phyloP scores from a whole-genome alignment of 371 early-diverging fungal species.

The Choanephora cucurbitarum region DNA sequence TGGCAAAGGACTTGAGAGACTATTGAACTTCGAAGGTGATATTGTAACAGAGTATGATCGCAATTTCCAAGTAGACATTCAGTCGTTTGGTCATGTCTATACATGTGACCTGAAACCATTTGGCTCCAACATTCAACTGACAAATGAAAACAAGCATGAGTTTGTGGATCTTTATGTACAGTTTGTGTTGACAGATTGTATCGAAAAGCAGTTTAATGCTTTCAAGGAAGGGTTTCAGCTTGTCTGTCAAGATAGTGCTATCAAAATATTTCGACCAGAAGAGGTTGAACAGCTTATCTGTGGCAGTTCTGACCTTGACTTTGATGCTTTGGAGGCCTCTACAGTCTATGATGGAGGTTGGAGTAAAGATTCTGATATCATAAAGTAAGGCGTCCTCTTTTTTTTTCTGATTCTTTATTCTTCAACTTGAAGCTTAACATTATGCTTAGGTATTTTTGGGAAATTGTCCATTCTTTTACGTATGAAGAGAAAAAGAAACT shows the following conservation, averaged over 20 bases:
- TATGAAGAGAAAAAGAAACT: conserved; percentile 89
- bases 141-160: conserved; percentile 62
- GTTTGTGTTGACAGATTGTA: conserved; percentile 72
- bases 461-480: conserved; percentile 81
- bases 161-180: conserved; percentile 76
- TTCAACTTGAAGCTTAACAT: too few species aligned
- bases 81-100: conserved; percentile 64
- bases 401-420: too few species aligned
- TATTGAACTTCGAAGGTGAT: conserved; percentile 56
- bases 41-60: conserved; percentile 66
- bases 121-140: conserved; percentile 65
- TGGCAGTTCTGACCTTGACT: conserved; percentile 89
- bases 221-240: conserved; percentile 90
- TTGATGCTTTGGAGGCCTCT: conserved; percentile 78
- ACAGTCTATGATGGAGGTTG: conserved; percentile 92
- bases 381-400: too few species aligned
- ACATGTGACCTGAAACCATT: conserved; percentile 59
- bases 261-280: conserved; percentile 85
- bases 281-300: conserved; percentile 97
- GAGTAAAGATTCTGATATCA: conserved; percentile 63
- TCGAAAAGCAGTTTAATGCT: conserved; percentile 81
- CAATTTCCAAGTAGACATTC: conserved; percentile 72
- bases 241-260: conserved; percentile 84
- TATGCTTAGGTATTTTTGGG: conserved; percentile 86
- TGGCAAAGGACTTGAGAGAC: conserved; percentile 62